phyloP scores from a whole-genome alignment of 306 rosid species.

The Quillaja saponaria region DNA sequence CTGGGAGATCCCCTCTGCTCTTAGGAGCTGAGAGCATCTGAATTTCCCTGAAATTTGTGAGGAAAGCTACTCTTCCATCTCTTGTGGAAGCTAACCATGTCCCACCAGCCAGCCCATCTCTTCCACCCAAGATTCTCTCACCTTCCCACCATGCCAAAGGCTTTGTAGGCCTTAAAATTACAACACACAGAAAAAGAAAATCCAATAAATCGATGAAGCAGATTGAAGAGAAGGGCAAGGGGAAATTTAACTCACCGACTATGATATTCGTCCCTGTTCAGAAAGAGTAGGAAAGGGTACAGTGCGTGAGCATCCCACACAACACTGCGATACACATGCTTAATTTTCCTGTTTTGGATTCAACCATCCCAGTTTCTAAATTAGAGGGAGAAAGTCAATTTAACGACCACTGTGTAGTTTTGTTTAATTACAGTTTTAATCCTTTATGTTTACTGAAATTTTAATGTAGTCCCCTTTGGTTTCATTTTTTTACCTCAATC shows the following conservation, averaged over 20 bases:
- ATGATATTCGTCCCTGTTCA: slow-evolving; percentile 55
- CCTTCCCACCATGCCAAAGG: slow-evolving; percentile 73
- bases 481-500: too few relatives aligned
- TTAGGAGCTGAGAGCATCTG: slow-evolving; percentile 43
- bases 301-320: background rate
- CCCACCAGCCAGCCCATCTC: slow-evolving; percentile 63
- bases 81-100: slow-evolving; percentile 70
- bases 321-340: background rate
- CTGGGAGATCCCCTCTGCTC: slow-evolving; percentile 69
- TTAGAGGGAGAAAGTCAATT: too few relatives aligned
- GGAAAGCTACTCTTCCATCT: slow-evolving; percentile 62
- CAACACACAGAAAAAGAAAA: background rate
- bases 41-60: slow-evolving; percentile 75
- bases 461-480: too few relatives aligned
- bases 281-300: slow-evolving; percentile 5
- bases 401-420: too few relatives aligned
- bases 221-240: background rate
- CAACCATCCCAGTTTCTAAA: too few relatives aligned
- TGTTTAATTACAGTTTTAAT: too few relatives aligned
- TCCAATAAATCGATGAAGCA: background rate
- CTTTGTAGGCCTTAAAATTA: slow-evolving; percentile 48
- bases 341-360: too few relatives aligned
- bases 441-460: too few relatives aligned
- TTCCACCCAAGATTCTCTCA: slow-evolving; percentile 61
- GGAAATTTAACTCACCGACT: slow-evolving; percentile 42